Evolutionary conservation across 108 stramenopile genomes (phyloP).

Genomic region (Cyclotella distinguenda): DNA sequence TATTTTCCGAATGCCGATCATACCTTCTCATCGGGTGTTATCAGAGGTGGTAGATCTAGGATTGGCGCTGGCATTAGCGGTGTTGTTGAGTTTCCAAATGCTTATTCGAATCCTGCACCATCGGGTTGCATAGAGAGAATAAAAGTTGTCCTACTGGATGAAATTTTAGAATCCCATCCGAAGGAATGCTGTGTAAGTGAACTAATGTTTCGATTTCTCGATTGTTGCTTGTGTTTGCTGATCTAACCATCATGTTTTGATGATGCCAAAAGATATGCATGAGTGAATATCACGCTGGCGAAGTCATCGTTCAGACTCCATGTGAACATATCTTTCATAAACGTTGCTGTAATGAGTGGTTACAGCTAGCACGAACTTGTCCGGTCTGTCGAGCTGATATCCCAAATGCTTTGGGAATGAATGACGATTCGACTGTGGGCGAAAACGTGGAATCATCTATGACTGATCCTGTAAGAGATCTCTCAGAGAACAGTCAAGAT

Average conservation of each 20-base stretch:
- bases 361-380: constrained; percentile 67
- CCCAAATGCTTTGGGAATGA: constrained; percentile 34
- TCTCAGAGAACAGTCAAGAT: neutral
- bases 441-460: constrained; percentile 4
- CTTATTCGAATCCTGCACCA: constrained; percentile 56
- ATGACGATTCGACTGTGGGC: constrained; percentile 17
- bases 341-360: constrained; percentile 68
- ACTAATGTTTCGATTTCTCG: neutral
- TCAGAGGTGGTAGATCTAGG: constrained; percentile 24
- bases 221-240: neutral
- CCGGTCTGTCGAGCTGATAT: constrained; percentile 70
- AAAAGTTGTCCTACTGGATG: constrained; percentile 37
- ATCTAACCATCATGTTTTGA: too few relatives aligned
- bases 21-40: constrained; percentile 14
- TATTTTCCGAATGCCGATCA: constrained; percentile 55
- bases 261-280: constrained; percentile 55
- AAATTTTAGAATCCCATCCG: constrained; percentile 49
- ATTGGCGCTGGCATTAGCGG: constrained; percentile 14
- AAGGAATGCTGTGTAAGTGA: constrained; percentile 66
- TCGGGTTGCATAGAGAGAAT: constrained; percentile 55
- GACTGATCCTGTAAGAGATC: neutral
- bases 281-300: constrained; percentile 52
- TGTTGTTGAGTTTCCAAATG: constrained; percentile 56
- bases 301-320: constrained; percentile 65
- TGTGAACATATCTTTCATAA: constrained; percentile 82